Evolutionary conservation across 495 filamentous ascomycete genomes (phyloP).

Genomic region (Barbatosphaeria neglecta): DNA sequence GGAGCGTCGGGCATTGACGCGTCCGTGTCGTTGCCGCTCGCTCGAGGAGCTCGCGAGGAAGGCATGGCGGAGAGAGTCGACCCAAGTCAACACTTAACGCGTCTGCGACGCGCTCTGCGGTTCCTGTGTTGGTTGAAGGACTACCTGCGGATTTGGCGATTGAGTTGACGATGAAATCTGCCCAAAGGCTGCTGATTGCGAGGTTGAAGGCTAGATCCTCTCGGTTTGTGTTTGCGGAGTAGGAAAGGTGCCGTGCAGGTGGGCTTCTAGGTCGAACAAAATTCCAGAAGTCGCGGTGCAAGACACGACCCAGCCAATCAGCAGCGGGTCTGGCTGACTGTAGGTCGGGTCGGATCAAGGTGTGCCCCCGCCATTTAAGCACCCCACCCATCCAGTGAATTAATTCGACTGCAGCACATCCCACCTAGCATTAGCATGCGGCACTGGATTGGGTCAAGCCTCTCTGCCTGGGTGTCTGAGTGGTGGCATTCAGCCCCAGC

Average conservation of each 20-base stretch:
- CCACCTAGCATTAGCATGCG: too few species aligned
- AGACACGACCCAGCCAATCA: slow-evolving; percentile 15
- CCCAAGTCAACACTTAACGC: slow-evolving; percentile 27
- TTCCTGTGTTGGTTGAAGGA: not conserved
- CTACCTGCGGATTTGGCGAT: not conserved
- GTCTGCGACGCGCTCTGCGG: slow-evolving; percentile 21
- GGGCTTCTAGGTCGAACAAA: slow-evolving; percentile 3
- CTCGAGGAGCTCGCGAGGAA: slow-evolving; percentile 35
- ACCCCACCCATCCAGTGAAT: too few species aligned
- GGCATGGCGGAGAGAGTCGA: slow-evolving; percentile 39
- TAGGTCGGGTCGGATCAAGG: slow-evolving; percentile 8
- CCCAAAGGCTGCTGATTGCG: slow-evolving; percentile 11
- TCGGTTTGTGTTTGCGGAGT: slow-evolving; percentile 12
- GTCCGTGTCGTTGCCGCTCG: slow-evolving; percentile 38
- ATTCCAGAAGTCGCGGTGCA: slow-evolving; percentile 17
- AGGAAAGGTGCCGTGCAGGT: slow-evolving; percentile 12
- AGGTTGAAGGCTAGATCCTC: slow-evolving; percentile 2
- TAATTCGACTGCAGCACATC: too few species aligned
- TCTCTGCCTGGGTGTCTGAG: too few species aligned
- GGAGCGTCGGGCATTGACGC: slow-evolving; percentile 51
- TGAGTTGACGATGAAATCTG: slow-evolving; percentile 8
- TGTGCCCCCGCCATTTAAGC: not conserved
- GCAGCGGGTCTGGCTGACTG: not conserved
- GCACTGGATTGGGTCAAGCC: too few species aligned
- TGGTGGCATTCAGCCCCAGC: too few species aligned